Percentiles rank a stretch among this genome's conserved stretches.
phyloP scores from a whole-genome alignment of 768 basidiomycete species.

The Mycena belliarum region DNA sequence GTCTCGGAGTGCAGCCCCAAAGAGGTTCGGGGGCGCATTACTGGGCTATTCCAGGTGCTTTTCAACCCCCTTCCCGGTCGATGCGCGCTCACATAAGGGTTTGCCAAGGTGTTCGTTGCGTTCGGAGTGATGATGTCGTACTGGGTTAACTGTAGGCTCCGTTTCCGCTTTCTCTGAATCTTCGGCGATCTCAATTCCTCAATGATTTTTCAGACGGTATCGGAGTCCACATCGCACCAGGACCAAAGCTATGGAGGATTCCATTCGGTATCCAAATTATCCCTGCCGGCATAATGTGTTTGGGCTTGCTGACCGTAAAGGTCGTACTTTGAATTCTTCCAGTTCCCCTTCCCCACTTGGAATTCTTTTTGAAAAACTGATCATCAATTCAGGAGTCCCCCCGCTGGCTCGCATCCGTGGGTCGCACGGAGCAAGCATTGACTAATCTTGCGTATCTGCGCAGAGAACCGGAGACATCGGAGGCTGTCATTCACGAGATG shows the following conservation, averaged over 20 bases:
- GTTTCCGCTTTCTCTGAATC: too few species aligned
- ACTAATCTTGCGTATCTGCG: constrained; percentile 68
- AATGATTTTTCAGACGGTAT: constrained; percentile 55
- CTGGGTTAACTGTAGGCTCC: constrained; percentile 69
- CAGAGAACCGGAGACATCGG: constrained; percentile 39
- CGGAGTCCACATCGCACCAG: constrained; percentile 48
- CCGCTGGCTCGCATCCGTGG: constrained; percentile 72
- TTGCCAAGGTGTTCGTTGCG: constrained; percentile 46
- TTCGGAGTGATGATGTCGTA: constrained; percentile 85
- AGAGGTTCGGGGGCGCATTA: constrained; percentile 82
- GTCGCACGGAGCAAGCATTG: constrained; percentile 52
- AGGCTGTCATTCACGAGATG: constrained; percentile 57
- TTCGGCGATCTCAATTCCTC: too few species aligned
- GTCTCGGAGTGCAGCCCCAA: constrained; percentile 89
- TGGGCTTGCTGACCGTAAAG: constrained; percentile 69
- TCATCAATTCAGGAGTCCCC: constrained; percentile 61
- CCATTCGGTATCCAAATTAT: constrained; percentile 77
- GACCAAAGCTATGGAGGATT: constrained; percentile 62
- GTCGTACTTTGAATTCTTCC: constrained; percentile 30
- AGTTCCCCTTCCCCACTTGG: neutral
- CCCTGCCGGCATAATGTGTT: constrained; percentile 68
- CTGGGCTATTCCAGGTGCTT: constrained; percentile 76
- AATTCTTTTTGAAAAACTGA: neutral
- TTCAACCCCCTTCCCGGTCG: too few species aligned
- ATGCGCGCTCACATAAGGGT: neutral